phyloP scores from a whole-genome alignment of 2,329 filamentous ascomycete genomes.

The Colletotrichum horii region DNA sequence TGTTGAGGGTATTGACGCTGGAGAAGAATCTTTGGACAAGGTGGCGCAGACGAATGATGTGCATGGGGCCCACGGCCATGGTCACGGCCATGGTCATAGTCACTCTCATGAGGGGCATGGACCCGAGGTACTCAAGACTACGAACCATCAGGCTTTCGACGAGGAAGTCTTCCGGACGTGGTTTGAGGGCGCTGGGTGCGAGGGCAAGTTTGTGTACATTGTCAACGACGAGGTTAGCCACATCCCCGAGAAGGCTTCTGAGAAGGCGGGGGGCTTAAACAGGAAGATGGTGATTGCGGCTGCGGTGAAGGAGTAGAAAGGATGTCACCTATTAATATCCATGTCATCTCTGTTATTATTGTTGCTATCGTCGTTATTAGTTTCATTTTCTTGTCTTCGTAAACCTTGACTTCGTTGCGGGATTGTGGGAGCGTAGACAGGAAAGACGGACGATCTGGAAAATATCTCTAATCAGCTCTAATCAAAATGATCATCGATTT shows the following conservation, averaged over 20 bases:
- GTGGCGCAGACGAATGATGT: slow-evolving; percentile 17
- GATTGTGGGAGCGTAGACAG: no score
- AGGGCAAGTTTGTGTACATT: slow-evolving; percentile 25
- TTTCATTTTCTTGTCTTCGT: no score
- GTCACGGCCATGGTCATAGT: not conserved
- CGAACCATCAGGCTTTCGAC: slow-evolving; percentile 27
- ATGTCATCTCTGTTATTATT: no score
- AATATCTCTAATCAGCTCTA: no score
- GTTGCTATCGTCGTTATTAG: no score
- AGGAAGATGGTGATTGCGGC: slow-evolving; percentile 10
- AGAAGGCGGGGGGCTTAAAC: not conserved
- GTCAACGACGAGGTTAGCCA: slow-evolving; percentile 13
- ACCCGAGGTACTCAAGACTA: slow-evolving; percentile 19
- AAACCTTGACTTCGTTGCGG: no score
- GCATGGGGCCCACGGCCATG: not conserved
- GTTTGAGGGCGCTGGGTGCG: slow-evolving; percentile 46
- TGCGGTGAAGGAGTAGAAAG: not conserved
- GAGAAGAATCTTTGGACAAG: not conserved
- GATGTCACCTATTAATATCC: not conserved
- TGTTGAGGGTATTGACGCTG: slow-evolving; percentile 31
- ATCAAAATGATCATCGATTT: no score
- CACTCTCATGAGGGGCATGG: not conserved
- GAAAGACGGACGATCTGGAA: no score
- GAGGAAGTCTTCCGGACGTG: slow-evolving; percentile 24
- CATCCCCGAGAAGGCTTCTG: not conserved